Percentiles rank a stretch among this genome's conserved stretches.
Evolutionary conservation across 176 grass and related monocot genomes (phyloP).

Genomic region (Bothriochloa decipiens): DNA sequence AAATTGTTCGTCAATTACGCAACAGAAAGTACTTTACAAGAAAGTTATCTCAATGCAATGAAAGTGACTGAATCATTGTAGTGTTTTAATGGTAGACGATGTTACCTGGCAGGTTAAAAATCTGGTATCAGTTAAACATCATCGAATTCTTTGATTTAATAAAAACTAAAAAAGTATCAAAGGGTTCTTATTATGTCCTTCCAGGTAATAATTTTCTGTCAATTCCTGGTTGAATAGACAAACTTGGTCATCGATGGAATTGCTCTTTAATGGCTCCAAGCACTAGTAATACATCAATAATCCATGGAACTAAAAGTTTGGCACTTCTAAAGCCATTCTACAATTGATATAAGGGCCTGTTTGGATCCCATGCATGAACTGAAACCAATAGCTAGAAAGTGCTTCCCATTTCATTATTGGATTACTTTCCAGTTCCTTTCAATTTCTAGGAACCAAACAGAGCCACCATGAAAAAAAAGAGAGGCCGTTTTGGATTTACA

Average conservation of each 20-base stretch:
- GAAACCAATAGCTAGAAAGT: too few species aligned
- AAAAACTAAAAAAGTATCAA: conserved; percentile 10
- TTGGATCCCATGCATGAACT: too few species aligned
- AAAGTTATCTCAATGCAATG: conserved; percentile 23
- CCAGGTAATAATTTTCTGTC: conserved; percentile 18
- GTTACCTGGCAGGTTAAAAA: conserved; percentile 33
- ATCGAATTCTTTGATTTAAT: conserved; percentile 16
- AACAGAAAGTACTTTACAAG: conserved; percentile 38
- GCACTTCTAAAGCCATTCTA: conserved; percentile 2
- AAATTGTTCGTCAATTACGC: conserved; percentile 26
- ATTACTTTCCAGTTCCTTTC: too few species aligned
- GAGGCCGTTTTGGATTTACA: background rate
- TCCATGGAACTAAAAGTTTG: conserved; percentile 2
- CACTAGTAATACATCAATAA: background rate
- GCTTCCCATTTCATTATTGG: too few species aligned
- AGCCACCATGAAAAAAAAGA: background rate
- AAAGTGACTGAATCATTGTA: conserved; percentile 19
- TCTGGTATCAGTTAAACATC: conserved; percentile 21
- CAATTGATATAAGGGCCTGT: background rate
- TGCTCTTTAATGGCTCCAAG: conserved; percentile 28
- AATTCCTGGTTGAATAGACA: conserved; percentile 36
- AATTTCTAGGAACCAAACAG: background rate
- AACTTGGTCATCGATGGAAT: conserved; percentile 30
- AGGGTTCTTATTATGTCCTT: background rate
- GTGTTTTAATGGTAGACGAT: background rate